Evolutionary conservation across 306 rosid species (phyloP), one percentile per base, ranked within the genome.

Genomic region (Bauhinia variegata): DNA sequence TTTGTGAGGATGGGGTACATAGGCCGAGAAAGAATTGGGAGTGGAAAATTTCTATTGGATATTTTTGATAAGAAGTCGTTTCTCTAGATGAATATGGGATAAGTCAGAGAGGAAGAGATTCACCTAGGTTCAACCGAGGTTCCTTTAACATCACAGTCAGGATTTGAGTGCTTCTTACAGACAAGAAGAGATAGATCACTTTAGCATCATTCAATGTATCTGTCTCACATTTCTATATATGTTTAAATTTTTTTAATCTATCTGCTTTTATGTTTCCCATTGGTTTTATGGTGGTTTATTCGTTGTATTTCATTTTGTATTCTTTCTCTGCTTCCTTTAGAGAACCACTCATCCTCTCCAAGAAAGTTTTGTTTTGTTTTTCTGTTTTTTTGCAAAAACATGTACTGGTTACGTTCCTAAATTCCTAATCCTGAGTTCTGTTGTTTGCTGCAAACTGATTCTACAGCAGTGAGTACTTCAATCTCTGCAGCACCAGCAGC

Each of bases 381-480:
- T 72, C 17, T 48, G 15, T 28, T 18, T n/a, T n/a, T n/a, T n/a
- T n/a, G 15, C 16, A 32, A 8, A 18, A 54, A 46, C 54, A 31
- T 48, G 16, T 54, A 8, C 13, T 36, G 7, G 3, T 66, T 52
- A 16, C 5, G 6, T 36, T 36, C 41, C 41, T 1, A 36, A 36
- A 15, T 61, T 47, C 48, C 43, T 60, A 23, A 65, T 50, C 44
- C 59, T 63, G 44, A 70, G 44, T 63, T 65, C 54, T 48, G 49
- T 54, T 33, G 61, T 62, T 30, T 23, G 14, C 8, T 46, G 44
- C 53, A 54, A 63, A 38, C 64, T 73, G 54, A 23, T 55, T 83
- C 56, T 91, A 80, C 34, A 86, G 93, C 88, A 18, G 74, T 79
- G 55, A 50, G 74, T 68, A 49, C 86, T 53, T 75, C 85, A 54